A percentile compares a stretch with the other conserved stretches of the same genome.
These are phyloP conservation scores for Solanum pennellii DNA, from an alignment of 257 asterid genomes.

Conservation along the genomic window DNA sequence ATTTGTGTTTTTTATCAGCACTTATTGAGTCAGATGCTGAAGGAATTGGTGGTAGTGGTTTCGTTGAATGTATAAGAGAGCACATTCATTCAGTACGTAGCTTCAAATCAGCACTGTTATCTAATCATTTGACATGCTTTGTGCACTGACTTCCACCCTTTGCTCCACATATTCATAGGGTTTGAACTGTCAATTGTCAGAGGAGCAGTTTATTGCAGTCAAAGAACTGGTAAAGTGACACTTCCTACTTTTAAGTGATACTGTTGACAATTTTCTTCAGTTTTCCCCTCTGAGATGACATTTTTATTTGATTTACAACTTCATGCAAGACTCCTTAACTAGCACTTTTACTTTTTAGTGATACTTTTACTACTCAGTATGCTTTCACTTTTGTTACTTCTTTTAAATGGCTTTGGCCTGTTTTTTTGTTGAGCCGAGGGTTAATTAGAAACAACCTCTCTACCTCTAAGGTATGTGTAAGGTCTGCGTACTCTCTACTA, in stretches of 20 bases:
- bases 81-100: slow-evolving; percentile 79
- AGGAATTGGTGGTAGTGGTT: slow-evolving; percentile 98
- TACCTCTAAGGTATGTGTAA: neutral
- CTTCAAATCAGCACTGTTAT: slow-evolving; percentile 2
- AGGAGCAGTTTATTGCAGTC: slow-evolving; percentile 91
- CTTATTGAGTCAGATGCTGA: slow-evolving; percentile 93
- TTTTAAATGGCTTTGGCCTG: neutral
- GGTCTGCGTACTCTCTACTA: neutral
- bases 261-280: neutral
- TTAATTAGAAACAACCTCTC: neutral
- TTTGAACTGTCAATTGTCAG: slow-evolving; percentile 66
- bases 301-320: neutral
- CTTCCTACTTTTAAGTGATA: neutral
- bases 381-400: neutral
- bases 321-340: neutral
- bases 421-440: neutral
- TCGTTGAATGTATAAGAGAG: slow-evolving; percentile 91
- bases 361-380: neutral
- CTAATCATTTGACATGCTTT: neutral
- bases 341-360: neutral
- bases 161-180: slow-evolving; percentile 25
- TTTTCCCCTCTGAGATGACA: neutral
- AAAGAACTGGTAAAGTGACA: slow-evolving; percentile 65
- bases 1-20: slow-evolving; percentile 38
- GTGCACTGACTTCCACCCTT: neutral